phyloP scores from a whole-genome alignment of 495 filamentous ascomycete species.

The Neurospora sp. region DNA sequence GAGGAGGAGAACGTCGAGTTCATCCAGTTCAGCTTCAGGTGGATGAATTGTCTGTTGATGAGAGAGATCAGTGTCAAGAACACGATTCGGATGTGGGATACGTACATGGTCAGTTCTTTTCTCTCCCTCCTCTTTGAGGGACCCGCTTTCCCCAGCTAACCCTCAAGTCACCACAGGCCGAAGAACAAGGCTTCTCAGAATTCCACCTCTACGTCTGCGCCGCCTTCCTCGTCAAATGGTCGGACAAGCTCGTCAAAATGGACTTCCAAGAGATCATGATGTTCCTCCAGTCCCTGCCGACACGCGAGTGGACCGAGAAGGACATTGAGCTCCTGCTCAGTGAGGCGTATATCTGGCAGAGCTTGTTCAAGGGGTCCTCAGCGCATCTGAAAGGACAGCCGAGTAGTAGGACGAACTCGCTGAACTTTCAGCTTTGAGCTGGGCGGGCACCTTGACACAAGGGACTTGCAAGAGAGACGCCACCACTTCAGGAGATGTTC shows the following conservation, averaged over 20 bases:
- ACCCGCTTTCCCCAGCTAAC: neutral
- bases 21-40: conserved; percentile 97
- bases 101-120: conserved; percentile 66
- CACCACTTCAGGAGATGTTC: too few species aligned
- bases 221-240: conserved; percentile 98
- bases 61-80: conserved; percentile 91
- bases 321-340: conserved; percentile 92
- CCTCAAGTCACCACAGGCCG: conserved; percentile 48
- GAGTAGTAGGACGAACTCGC: conserved; percentile 24
- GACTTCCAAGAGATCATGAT: conserved; percentile 99
- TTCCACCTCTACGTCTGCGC: conserved; percentile 98
- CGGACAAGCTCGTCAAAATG: conserved; percentile 89
- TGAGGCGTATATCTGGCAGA: conserved; percentile 95
- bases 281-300: conserved; percentile 93
- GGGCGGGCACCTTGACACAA: too few species aligned
- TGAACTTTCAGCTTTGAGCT: conserved; percentile 33
- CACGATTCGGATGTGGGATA: conserved; percentile 99
- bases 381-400: conserved; percentile 58
- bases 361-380: conserved; percentile 76
- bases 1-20: conserved; percentile 90
- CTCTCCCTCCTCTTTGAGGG: neutral
- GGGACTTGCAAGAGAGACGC: too few species aligned
- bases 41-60: conserved; percentile 99
- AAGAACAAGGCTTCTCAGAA: conserved; percentile 95
- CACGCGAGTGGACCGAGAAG: conserved; percentile 93